Base-by-base conservation (phyloP, 148 eudicot species). In the Dysphania ambrosioides region DNA sequence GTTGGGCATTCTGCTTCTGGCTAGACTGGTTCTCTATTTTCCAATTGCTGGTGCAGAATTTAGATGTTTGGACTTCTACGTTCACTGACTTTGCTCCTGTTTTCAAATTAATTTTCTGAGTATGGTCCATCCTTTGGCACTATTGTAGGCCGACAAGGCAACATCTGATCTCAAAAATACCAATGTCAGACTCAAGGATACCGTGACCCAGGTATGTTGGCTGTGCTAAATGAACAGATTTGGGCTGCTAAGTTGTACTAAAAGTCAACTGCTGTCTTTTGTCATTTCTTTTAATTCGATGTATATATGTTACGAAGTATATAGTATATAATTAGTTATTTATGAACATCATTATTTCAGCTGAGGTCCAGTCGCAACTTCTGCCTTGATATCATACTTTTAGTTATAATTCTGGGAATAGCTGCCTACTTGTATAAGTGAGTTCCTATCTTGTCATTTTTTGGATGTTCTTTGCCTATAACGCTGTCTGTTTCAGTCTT, bases 361-460 rank as follows among this genome's bases (percentile, higher is more conserved):
- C 85, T 85, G 77, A 82, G 93, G 56, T 83, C 89, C 62, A 89
- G 87, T 77, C 90, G 89, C 72, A 89, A 89, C 74, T 89, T 89
- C 76, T 87, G 93, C 83, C 79, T 87, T 23, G 93, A 89, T 62
- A 83, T 89, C 66, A 71, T 85, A 60, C 87, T 87, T 74, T 31
- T 89, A 66, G 80, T 83, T 66, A 44, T 89, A 57, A 85, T 89
- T 68, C 75, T 89, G 29, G 90, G 93, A 30, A 87, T 89, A 64
- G 93, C 90, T 67, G 80, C 82, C 6, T 89, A 87, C 82, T 72
- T 89, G 57, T 89, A 89, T 87, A 89, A 87, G 93, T 87, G 69
- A 83, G 87, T 76, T 69, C 34, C 27, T 57, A 61, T 65, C 24
- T 72, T 19, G n/a, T 44, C 53, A 10, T 26, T 19, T 11, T 58